phyloP scores from a whole-genome alignment of 257 asterid genomes.

The Gentiana dahurica region DNA sequence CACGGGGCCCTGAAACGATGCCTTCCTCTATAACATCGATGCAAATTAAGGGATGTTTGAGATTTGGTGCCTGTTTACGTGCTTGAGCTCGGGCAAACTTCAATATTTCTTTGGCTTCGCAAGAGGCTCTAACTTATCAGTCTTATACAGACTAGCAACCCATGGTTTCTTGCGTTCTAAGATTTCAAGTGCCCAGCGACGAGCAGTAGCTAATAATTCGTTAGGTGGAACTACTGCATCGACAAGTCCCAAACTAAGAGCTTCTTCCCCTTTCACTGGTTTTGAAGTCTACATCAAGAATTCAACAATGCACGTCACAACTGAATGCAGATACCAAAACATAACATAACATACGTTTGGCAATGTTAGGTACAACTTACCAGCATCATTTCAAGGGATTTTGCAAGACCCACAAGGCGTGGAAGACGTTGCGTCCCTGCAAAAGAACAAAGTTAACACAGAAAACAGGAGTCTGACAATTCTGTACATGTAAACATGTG shows the following conservation, averaged over 20 bases:
- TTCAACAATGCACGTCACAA: not conserved
- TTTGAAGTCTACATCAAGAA: constrained; percentile 55
- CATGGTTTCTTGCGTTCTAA: constrained; percentile 68
- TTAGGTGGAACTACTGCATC: constrained; percentile 67
- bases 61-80: constrained; percentile 79
- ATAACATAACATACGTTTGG: not conserved
- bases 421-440: constrained; percentile 94
- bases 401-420: constrained; percentile 91
- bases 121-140: constrained; percentile 75
- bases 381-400: constrained; percentile 97
- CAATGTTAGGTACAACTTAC: constrained; percentile 27
- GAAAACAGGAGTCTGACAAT: not conserved
- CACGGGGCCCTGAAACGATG: constrained; percentile 67
- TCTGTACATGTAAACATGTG: not conserved
- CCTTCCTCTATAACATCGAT: constrained; percentile 96
- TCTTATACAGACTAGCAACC: constrained; percentile 65
- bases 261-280: constrained; percentile 84
- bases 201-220: constrained; percentile 66
- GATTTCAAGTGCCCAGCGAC: constrained; percentile 86
- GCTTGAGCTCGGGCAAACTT: constrained; percentile 89
- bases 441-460: not conserved
- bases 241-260: constrained; percentile 84
- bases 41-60: constrained; percentile 74
- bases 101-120: constrained; percentile 87
- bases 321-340: constrained; percentile 2